Base-by-base conservation (phyloP, 192 early-diverging fungal genomes). In the Linderina pennispora region DNA sequence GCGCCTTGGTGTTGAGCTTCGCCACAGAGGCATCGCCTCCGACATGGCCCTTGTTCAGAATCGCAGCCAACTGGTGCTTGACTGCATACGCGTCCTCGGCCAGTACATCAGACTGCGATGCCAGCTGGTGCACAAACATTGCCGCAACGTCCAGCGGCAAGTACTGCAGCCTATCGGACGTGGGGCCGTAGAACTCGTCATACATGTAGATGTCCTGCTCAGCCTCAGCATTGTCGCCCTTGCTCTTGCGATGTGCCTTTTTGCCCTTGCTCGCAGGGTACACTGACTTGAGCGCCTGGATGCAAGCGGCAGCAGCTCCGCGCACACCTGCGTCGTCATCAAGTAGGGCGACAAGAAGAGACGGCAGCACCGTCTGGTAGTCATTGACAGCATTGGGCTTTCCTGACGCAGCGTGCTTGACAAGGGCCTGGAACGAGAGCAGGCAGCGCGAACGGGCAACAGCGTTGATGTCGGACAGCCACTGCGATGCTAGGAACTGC, bases 291-390 rank as follows among this genome's bases (percentile, higher is more conserved):
- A 85, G 62, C 14, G 70, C 54, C 36, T 77, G 48, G 15, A 92
- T 41, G 48, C 88, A 89, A 1, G 51, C 39, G 11, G 84, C 49
- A 5, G 86, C 86, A 3, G 74, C 60, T 3, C 68, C 58, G 23
- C 92, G 88, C 28, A 92, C 74, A 10, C 58, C 53, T 28, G 56
- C 55, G 37, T 76, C 50, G 6, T 50, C 48, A 56, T 85, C 76
- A 9, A 49, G 55, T 19, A 97, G 65, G 16, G 77, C 71, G 16
- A 87, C 72, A 15, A 97, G 48, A 16, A 97, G 48, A 0, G 78
- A 58, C 7, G 94, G 92, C 0, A 84, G 67, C 14, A 86, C 46
- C 13, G 79, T 59, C 55, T 88, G 86, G 57, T 79, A 85, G 40
- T 88, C 86, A 22, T 51, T 35, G 6, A n/a, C 16, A 6, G 55